Conservation (phyloP, 371 early-diverging fungal species). For the Rhizopus delemar region DNA sequence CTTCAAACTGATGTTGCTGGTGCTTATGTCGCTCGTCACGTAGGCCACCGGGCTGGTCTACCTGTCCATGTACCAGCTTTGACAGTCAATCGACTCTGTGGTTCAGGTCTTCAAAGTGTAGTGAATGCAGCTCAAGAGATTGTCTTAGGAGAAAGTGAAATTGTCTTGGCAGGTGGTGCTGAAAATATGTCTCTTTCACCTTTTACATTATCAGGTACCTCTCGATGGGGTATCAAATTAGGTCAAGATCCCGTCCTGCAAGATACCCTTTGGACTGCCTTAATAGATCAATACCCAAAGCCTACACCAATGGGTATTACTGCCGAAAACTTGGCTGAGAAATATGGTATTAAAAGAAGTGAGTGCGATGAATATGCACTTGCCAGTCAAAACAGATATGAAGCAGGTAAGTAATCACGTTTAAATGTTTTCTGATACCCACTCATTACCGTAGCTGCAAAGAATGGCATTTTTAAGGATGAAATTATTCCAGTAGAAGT, state of each 20-base stretch:
- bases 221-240: constrained; percentile 82
- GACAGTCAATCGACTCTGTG: constrained; percentile 95
- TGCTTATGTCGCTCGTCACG: constrained; percentile 90
- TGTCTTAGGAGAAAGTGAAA: constrained; percentile 74
- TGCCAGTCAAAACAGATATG: constrained; percentile 83
- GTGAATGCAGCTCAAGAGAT: constrained; percentile 94
- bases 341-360: constrained; percentile 80
- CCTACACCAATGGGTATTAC: constrained; percentile 95
- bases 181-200: constrained; percentile 95
- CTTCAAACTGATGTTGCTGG: constrained; percentile 83
- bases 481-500: constrained; percentile 91
- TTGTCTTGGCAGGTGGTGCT: constrained; percentile 90
- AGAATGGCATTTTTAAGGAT: constrained; percentile 72
- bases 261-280: constrained; percentile 82
- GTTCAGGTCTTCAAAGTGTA: constrained; percentile 93
- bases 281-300: constrained; percentile 87
- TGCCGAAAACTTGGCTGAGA: constrained; percentile 90
- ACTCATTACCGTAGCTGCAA: constrained; percentile 25
- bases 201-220: constrained; percentile 72
- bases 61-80: constrained; percentile 82
- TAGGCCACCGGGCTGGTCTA: constrained; percentile 86
- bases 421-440: not conserved
- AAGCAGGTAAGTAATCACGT: constrained; percentile 52
- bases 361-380: constrained; percentile 90
- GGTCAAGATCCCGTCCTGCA: constrained; percentile 87